Base-by-base conservation (phyloP, 371 early-diverging fungal species). In the Mortierella sp. region DNA sequence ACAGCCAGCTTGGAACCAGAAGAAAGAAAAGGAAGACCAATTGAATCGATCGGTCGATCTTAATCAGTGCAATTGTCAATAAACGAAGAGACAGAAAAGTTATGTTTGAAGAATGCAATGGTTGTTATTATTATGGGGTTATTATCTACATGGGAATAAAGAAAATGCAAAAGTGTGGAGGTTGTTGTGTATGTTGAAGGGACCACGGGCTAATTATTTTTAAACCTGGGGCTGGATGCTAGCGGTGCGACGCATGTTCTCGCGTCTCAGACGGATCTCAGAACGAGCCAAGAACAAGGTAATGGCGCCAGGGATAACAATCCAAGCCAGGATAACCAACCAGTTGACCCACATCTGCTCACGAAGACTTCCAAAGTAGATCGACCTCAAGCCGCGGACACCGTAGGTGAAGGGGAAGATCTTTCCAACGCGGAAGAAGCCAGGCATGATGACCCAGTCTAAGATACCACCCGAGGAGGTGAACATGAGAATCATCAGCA, bases 311-410 rank as follows among this genome's bases (percentile, higher is more conserved):
- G 86, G 86, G 61, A 87, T 69, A 37, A 81, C 61, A 40, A 79
- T 83, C 88, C 88, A 87, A n/a, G 61, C 88, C 31, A 79, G 19
- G 71, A 87, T 76, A 51, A 80, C 88, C 59, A 87, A 43, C 83
- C 88, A 87, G 73, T 87, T 87, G 78, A 87, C 74, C 88, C 88
- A 87, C 88, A 87, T 87, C 14, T 83, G 31, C 28, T 84, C 69
- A 4, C 64, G 46, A 43, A 77, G 21, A 51, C 79, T 79, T 28
- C 88, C 88, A 82, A 83, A 87, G 74, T 83, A 87, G 51, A 87
- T 81, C 24, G 77, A 21, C 10, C 80, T 71, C 71, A 87, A 14
- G 8, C 88, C 88, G 1, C 75, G 77, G 31, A 84, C 84, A 14
- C 69, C 88, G 59, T 87, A 87, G 1, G 81, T 75, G 73, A 87